These are phyloP conservation scores for Suillus decipiens DNA, from an alignment of 768 basidiomycete species.

Conservation along the genomic window DNA sequence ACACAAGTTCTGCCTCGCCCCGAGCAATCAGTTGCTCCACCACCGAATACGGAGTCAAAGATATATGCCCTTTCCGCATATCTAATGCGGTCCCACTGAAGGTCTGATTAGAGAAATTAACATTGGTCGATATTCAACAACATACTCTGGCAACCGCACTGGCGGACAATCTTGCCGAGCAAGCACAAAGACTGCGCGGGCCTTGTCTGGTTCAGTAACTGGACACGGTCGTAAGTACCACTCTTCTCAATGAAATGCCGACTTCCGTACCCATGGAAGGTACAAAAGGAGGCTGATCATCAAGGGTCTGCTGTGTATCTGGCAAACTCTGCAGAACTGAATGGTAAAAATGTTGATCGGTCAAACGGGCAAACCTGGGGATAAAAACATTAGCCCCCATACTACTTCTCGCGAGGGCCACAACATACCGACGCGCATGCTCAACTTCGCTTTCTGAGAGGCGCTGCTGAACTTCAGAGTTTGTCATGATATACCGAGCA, in stretches of 20 bases:
- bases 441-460: slow-evolving; percentile 83
- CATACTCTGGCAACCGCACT: slow-evolving; percentile 70
- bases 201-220: slow-evolving; percentile 82
- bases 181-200: slow-evolving; percentile 78
- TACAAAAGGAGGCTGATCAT: slow-evolving; percentile 70
- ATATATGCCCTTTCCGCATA: slow-evolving; percentile 81
- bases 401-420: slow-evolving; percentile 2
- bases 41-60: slow-evolving; percentile 72
- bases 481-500: slow-evolving; percentile 74
- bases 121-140: slow-evolving; percentile 8
- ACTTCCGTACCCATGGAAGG: slow-evolving; percentile 68
- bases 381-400: neutral
- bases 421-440: slow-evolving; percentile 68
- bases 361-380: slow-evolving; percentile 69
- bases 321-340: slow-evolving; percentile 86
- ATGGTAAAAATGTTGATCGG: slow-evolving; percentile 76
- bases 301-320: slow-evolving; percentile 70
- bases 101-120: slow-evolving; percentile 2
- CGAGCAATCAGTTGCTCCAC: slow-evolving; percentile 73
- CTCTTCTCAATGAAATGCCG: neutral
- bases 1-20: slow-evolving; percentile 80
- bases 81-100: slow-evolving; percentile 69
- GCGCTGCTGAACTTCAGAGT: slow-evolving; percentile 70
- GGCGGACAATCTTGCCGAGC: slow-evolving; percentile 72
- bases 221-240: slow-evolving; percentile 16